A percentile compares a stretch with the other conserved stretches of the same genome.
These are phyloP conservation scores for Besnoitia besnoiti DNA, from an alignment of 169 alveolate genomes.

Conservation along the genomic window DNA sequence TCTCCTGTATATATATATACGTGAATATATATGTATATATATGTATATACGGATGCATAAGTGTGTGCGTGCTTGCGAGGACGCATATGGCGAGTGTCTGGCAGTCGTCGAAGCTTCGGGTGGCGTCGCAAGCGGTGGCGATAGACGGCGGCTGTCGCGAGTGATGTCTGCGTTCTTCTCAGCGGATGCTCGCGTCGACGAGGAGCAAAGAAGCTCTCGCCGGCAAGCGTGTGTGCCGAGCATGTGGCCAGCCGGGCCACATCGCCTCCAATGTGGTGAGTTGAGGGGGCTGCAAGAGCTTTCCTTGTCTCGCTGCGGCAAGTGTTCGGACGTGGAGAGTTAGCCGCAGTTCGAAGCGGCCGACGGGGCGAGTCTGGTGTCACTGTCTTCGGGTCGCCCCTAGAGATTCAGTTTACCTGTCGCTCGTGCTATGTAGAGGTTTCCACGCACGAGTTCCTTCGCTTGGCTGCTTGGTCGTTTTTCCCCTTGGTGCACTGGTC, in stretches of 20 bases:
- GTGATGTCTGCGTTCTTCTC: background rate
- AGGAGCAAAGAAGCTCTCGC: constrained; percentile 66
- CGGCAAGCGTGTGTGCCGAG: constrained; percentile 82
- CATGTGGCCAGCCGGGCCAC: constrained; percentile 88
- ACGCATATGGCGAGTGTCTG: background rate
- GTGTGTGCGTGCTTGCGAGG: background rate
- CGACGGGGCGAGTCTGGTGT: too few relatives aligned
- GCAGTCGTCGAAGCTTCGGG: background rate
- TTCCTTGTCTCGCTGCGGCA: background rate
- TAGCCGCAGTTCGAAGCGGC: too few relatives aligned
- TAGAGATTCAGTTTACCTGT: too few relatives aligned
- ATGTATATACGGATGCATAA: too few relatives aligned
- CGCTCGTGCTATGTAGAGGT: too few relatives aligned
- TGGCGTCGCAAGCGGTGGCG: background rate
- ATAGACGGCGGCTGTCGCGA: background rate
- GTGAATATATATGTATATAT: too few relatives aligned
- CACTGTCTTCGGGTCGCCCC: too few relatives aligned
- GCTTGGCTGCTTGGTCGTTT: too few relatives aligned
- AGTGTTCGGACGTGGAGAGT: too few relatives aligned
- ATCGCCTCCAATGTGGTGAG: constrained; percentile 88
- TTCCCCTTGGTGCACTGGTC: too few relatives aligned
- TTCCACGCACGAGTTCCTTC: too few relatives aligned
- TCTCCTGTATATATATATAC: background rate
- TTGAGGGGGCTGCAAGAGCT: background rate
- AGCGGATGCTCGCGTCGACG: constrained; percentile 39